A percentile compares a stretch with the other conserved stretches of the same genome.
Evolutionary conservation across 331 rosid species (phyloP).

Genomic region (Erythrophleum ivorense): DNA sequence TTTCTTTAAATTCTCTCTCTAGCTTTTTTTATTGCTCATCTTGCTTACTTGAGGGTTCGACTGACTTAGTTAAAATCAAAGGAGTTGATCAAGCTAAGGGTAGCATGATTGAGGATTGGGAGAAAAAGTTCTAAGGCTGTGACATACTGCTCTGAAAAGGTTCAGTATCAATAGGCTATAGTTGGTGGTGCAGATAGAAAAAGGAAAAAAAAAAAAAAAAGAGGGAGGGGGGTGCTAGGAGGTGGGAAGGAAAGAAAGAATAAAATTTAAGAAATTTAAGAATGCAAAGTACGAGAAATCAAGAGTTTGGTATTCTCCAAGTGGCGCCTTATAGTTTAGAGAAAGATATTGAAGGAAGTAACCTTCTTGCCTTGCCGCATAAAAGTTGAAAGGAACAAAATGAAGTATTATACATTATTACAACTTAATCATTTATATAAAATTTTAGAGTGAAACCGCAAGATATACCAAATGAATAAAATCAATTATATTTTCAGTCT

Average conservation of each 20-base stretch:
- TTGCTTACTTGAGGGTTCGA: too few relatives aligned
- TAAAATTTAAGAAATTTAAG: background rate
- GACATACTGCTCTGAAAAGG: too few relatives aligned
- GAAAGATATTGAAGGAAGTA: background rate
- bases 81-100: too few relatives aligned
- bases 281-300: slow-evolving; percentile 9
- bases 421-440: background rate
- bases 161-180: too few relatives aligned
- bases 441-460: background rate
- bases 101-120: too few relatives aligned
- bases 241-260: background rate
- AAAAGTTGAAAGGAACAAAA: background rate
- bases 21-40: too few relatives aligned
- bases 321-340: background rate
- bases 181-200: too few relatives aligned
- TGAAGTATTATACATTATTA: background rate
- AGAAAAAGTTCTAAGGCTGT: too few relatives aligned
- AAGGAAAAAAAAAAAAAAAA: too few relatives aligned
- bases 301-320: background rate
- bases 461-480: background rate
- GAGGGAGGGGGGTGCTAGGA: too few relatives aligned
- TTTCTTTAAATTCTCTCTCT: too few relatives aligned
- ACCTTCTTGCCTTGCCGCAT: background rate
- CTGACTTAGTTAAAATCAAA: too few relatives aligned
- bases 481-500: background rate